phyloP scores from a whole-genome alignment of 305 asterid genomes.

The Coffea humblotiana region DNA sequence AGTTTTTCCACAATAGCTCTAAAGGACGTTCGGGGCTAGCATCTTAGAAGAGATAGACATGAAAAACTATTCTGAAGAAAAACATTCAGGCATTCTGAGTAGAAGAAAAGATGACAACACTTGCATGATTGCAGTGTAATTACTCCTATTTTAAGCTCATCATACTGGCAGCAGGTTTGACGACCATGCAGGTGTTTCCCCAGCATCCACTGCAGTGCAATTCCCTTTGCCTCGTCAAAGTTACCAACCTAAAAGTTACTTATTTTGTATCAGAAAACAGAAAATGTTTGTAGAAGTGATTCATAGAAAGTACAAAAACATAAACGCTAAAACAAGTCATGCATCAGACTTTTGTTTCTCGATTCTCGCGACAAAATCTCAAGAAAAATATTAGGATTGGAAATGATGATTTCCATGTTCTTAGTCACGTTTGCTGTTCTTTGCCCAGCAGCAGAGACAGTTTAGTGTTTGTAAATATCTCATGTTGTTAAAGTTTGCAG shows the following conservation, averaged over 20 bases:
- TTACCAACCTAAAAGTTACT: constrained; percentile 25
- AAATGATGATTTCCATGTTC: not conserved
- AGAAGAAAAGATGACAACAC: constrained; percentile 12
- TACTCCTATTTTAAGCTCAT: constrained; percentile 45
- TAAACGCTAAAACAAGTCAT: no score
- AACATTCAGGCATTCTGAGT: not conserved
- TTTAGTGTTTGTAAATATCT: no score
- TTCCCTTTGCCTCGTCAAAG: constrained; percentile 22
- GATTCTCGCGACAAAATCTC: not conserved
- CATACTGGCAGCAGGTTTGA: constrained; percentile 35
- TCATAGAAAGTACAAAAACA: not conserved
- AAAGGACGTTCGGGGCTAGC: not conserved
- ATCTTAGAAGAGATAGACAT: not conserved
- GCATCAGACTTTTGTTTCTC: not conserved
- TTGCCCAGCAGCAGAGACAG: not conserved
- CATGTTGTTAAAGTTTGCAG: not conserved
- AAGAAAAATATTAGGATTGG: not conserved
- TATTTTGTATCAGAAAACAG: constrained; percentile 4
- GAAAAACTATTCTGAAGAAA: not conserved
- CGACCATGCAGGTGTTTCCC: constrained; percentile 43
- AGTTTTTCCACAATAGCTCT: not conserved
- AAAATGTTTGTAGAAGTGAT: not conserved
- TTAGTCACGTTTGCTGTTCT: not conserved
- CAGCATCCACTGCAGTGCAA: constrained; percentile 25
- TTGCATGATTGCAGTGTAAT: constrained; percentile 68